These are phyloP conservation scores for Chytridium lagenaria DNA, from an alignment of 371 early-diverging fungal genomes.

Conservation along the genomic window DNA sequence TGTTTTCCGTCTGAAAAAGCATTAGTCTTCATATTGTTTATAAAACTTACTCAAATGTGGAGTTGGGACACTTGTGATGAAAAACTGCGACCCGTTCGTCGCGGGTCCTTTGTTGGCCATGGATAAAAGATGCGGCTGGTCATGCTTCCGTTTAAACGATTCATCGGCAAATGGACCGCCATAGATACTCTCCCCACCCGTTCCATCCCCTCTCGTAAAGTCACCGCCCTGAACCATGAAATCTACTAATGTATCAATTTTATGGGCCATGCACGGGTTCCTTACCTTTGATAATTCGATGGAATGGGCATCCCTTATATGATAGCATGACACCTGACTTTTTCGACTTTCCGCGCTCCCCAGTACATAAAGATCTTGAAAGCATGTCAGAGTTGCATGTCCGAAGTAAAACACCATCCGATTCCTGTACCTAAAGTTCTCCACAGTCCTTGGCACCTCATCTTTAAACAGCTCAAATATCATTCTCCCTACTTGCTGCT, in stretches of 20 bases:
- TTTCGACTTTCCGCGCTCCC: slow-evolving; percentile 59
- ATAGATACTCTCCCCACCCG: slow-evolving; percentile 71
- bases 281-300: slow-evolving; percentile 80
- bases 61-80: slow-evolving; percentile 45
- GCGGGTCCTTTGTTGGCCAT: slow-evolving; percentile 87
- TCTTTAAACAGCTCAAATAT: slow-evolving; percentile 69
- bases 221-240: slow-evolving; percentile 55
- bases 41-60: slow-evolving; percentile 47
- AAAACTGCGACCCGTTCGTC: slow-evolving; percentile 75
- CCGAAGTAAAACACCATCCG: too few species aligned
- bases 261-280: background rate
- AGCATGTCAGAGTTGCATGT: background rate
- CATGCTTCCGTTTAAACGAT: slow-evolving; percentile 72
- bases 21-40: slow-evolving; percentile 27
- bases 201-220: slow-evolving; percentile 62
- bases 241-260: slow-evolving; percentile 7
- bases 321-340: slow-evolving; percentile 68
- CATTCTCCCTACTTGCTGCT: slow-evolving; percentile 31
- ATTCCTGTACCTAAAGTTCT: slow-evolving; percentile 84
- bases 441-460: slow-evolving; percentile 93
- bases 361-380: slow-evolving; percentile 82
- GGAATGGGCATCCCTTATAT: slow-evolving; percentile 90
- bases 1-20: slow-evolving; percentile 84
- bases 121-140: slow-evolving; percentile 84
- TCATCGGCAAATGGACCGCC: slow-evolving; percentile 50